A percentile compares a stretch with the other conserved stretches of the same genome.
Evolutionary conservation across 192 early-diverging fungal species (phyloP).

Genomic region (Neocallimastix lanati): DNA sequence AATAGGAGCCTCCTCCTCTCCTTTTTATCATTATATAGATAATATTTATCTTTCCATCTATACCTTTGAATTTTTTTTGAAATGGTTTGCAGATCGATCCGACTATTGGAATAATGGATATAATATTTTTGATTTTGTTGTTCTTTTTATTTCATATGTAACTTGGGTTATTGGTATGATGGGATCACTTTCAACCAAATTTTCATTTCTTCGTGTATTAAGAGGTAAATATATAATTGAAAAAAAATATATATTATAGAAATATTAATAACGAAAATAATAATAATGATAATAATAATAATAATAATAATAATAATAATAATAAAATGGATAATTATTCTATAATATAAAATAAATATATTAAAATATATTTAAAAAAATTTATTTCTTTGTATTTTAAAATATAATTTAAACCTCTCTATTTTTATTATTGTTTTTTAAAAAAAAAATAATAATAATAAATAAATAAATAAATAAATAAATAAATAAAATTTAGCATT

Average conservation of each 20-base stretch:
- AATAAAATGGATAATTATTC: too few relatives aligned
- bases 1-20: not conserved
- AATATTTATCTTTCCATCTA: slow-evolving; percentile 5
- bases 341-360: too few relatives aligned
- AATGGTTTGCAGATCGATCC: not conserved
- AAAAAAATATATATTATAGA: too few relatives aligned
- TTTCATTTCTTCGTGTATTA: slow-evolving; percentile 7
- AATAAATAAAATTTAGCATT: slow-evolving; percentile 4
- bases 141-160: not conserved
- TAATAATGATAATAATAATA: too few relatives aligned
- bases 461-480: not conserved
- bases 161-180: not conserved
- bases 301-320: too few relatives aligned
- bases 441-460: too few relatives aligned
- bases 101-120: slow-evolving; percentile 5
- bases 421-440: too few relatives aligned
- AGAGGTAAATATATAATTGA: not conserved
- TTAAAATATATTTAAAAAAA: too few relatives aligned
- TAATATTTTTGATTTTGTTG: slow-evolving; percentile 5
- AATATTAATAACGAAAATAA: too few relatives aligned
- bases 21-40: slow-evolving; percentile 1
- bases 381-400: too few relatives aligned
- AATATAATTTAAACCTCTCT: too few relatives aligned
- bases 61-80: not conserved
- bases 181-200: not conserved